Conservation (phyloP, 441 rosid species). For the Eruca vesicaria region DNA sequence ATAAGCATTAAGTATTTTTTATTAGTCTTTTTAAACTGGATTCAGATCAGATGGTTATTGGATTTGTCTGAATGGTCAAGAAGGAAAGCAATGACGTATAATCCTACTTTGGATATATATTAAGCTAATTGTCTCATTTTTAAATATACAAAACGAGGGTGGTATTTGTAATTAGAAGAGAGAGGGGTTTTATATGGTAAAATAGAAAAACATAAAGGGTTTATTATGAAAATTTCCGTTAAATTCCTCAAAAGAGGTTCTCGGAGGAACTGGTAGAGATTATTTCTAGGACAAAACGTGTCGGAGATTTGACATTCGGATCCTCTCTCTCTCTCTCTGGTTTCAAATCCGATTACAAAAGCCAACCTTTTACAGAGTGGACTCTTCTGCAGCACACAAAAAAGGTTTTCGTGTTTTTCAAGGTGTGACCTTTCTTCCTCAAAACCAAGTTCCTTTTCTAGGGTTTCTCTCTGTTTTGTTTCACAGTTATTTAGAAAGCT, state of each 20-base stretch:
- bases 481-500: conserved; percentile 14
- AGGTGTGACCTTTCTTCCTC: conserved; percentile 23
- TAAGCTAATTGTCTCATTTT: no score
- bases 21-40: not conserved
- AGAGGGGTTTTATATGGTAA: not conserved
- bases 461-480: conserved; percentile 5
- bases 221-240: conserved; percentile 18
- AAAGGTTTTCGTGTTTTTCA: not conserved
- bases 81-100: conserved; percentile 11
- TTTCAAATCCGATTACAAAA: not conserved
- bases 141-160: not conserved
- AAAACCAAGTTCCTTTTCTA: not conserved
- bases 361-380: not conserved
- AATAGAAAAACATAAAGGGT: not conserved
- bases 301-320: conserved; percentile 35
- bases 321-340: not conserved
- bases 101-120: not conserved
- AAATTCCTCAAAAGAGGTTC: conserved; percentile 1
- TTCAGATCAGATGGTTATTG: not conserved
- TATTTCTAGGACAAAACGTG: not conserved
- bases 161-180: not conserved
- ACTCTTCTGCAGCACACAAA: not conserved
- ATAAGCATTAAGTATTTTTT: not conserved
- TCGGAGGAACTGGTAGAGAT: conserved; percentile 22
- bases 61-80: not conserved